Evolutionary conservation across 2,329 filamentous ascomycete genomes (phyloP), one percentile per base, ranked within the genome.

Genomic region (Ceratocystis lukuohia): DNA sequence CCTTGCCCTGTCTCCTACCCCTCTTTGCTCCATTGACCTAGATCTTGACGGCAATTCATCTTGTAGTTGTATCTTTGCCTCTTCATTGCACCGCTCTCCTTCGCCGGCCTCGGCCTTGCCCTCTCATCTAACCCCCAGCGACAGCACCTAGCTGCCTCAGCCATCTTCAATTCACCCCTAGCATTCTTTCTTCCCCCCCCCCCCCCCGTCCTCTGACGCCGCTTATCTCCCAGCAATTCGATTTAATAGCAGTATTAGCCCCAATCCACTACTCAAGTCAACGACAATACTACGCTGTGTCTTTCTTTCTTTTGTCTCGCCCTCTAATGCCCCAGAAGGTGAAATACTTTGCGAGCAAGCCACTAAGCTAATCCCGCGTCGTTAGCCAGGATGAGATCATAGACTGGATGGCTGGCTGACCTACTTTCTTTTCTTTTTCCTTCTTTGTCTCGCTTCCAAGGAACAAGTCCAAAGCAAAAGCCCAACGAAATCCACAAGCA

Each of bases 401-500:
- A 25, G 48, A 4, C 48, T 53, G 33, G 33, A 20, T 53, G 33
- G 33, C 8, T 37, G 33, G 10, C 33, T 37, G 33, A 12, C 25
- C 48, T n/a, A 15, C 15, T 50, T 17, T 64, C 25, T 53, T 22
- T 12, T 53, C n/a, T 64, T 64, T 12, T n/a, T 53, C 1, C 33
- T 7, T 63, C 28, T 61, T 41, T 41, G 37, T 41, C 37, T 41
- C 37, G 37, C 37, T 41, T 41, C 37, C 37, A 5, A 41, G 37
- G 37, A 41, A 41, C 37, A 41, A 41, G 37, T 0, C 37, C 3
- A 41, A 20, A 46, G 33, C 8, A 33, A 37, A 59, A 59, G 56
- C 56, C 56, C 56, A 59, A 59, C 56, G 12, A 59, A 59, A n/a
- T n/a, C 45, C 41, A 33, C 41, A n/a, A 44, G 41, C 41, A 62